These are phyloP conservation scores for Domatiomyces catenatus DNA, from an alignment of 2,329 filamentous ascomycete species.

Conservation along the genomic window DNA sequence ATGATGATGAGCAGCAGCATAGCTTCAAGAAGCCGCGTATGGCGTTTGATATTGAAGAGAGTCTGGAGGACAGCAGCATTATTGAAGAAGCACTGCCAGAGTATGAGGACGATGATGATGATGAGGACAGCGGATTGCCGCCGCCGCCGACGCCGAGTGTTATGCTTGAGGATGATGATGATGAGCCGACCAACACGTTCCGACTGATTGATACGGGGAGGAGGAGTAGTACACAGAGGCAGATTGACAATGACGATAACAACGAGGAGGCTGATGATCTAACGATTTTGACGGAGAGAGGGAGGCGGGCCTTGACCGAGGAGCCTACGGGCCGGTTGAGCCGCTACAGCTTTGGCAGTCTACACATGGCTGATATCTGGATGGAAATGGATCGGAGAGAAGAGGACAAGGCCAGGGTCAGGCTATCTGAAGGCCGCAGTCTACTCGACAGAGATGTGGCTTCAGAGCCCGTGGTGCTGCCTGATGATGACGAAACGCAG, in stretches of 20 bases:
- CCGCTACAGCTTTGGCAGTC: slow-evolving; percentile 29
- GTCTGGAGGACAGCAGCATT: slow-evolving; percentile 21
- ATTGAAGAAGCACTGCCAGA: slow-evolving; percentile 26
- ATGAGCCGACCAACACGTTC: slow-evolving; percentile 13
- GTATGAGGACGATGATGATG: slow-evolving; percentile 30
- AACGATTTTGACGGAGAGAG: slow-evolving; percentile 25
- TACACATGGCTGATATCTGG: slow-evolving; percentile 37
- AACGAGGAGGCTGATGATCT: slow-evolving; percentile 5
- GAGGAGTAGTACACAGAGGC: slow-evolving; percentile 27
- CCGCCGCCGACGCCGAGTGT: slow-evolving; percentile 14
- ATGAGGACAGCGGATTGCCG: slow-evolving; percentile 28
- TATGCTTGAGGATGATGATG: slow-evolving; percentile 11
- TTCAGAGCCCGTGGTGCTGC: slow-evolving; percentile 3
- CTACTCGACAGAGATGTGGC: slow-evolving; percentile 11
- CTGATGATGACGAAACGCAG: slow-evolving; percentile 29
- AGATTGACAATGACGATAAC: slow-evolving; percentile 14
- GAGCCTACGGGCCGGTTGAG: slow-evolving; percentile 25
- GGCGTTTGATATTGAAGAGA: slow-evolving; percentile 28
- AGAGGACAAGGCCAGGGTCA: slow-evolving; percentile 20
- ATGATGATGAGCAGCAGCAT: slow-evolving; percentile 34
- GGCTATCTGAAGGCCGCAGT: slow-evolving; percentile 20
- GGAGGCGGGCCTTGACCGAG: slow-evolving; percentile 26
- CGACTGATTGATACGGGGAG: slow-evolving; percentile 11
- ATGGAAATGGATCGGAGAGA: slow-evolving; percentile 22
- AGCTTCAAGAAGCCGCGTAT: slow-evolving; percentile 27